phyloP scores from a whole-genome alignment of 352 stramenopile genomes.

The Phytopythium oedochilum region DNA sequence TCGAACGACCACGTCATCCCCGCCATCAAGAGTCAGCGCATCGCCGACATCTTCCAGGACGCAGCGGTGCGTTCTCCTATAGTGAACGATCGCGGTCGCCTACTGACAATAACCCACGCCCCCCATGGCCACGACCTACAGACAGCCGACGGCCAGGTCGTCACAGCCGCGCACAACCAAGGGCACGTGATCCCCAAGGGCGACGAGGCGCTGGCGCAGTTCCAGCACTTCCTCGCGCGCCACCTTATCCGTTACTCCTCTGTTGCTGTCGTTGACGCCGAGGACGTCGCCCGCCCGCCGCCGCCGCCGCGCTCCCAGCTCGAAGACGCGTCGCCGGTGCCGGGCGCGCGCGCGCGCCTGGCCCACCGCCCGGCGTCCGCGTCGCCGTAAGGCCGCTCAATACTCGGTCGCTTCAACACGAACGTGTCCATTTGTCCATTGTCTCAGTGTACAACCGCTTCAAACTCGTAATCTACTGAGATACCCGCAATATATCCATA shows the following conservation, averaged over 20 bases:
- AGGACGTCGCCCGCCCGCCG: conserved; percentile 8
- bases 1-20: conserved; percentile 81
- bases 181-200: conserved; percentile 81
- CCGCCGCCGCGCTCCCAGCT: conserved; percentile 6
- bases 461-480: background rate
- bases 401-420: background rate
- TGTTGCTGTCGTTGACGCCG: background rate
- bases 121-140: too few relatives aligned
- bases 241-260: conserved; percentile 17
- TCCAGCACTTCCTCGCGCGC: conserved; percentile 43
- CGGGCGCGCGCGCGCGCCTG: background rate
- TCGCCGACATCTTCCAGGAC: conserved; percentile 61
- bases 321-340: conserved; percentile 5
- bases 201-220: conserved; percentile 36
- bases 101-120: too few relatives aligned
- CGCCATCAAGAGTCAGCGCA: conserved; percentile 56
- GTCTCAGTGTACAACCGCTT: too few relatives aligned
- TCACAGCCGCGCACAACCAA: conserved; percentile 62
- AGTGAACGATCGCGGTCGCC: too few relatives aligned
- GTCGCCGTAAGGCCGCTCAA: background rate
- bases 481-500: background rate
- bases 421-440: background rate
- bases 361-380: background rate
- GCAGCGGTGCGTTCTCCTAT: conserved; percentile 29
- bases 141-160: conserved; percentile 36